Evolutionary conservation across 2,329 filamentous ascomycete genomes (phyloP).

Genomic region (Colletotrichum tropicicola): DNA sequence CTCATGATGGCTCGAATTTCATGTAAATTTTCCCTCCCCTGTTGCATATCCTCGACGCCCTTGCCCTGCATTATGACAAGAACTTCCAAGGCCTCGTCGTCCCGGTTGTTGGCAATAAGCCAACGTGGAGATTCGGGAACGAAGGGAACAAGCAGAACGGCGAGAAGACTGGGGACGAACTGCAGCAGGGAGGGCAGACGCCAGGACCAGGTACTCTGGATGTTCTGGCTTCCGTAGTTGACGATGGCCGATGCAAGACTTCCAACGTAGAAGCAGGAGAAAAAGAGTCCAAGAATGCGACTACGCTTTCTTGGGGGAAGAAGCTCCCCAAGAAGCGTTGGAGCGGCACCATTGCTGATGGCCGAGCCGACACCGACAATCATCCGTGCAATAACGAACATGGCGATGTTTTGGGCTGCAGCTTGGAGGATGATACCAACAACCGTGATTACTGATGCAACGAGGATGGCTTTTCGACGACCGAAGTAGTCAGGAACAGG

Average conservation of each 20-base stretch:
- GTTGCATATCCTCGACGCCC: constrained; percentile 40
- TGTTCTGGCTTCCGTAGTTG: constrained; percentile 42
- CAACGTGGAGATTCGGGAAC: constrained; percentile 41
- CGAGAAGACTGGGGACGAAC: constrained; percentile 38
- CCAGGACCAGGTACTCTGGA: constrained; percentile 46
- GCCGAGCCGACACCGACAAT: constrained; percentile 56
- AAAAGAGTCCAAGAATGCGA: constrained; percentile 28
- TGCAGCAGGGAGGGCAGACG: constrained; percentile 45
- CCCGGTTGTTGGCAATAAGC: constrained; percentile 42
- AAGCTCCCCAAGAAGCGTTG: constrained; percentile 59
- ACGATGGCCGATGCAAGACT: constrained; percentile 39
- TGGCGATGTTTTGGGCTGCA: constrained; percentile 58
- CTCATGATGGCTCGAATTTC: constrained; percentile 36
- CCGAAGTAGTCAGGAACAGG: constrained; percentile 51
- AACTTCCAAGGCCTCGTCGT: constrained; percentile 40
- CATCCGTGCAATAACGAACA: constrained; percentile 58
- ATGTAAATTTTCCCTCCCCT: constrained; percentile 19
- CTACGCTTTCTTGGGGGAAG: constrained; percentile 43
- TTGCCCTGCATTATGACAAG: constrained; percentile 52
- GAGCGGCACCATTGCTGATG: constrained; percentile 51
- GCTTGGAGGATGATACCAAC: constrained; percentile 56
- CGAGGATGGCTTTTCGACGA: constrained; percentile 52
- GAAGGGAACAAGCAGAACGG: constrained; percentile 31
- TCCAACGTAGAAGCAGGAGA: constrained; percentile 40
- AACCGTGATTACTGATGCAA: constrained; percentile 48